phyloP scores from a whole-genome alignment of 352 stramenopile species.

The Phytophthora colocasiae region DNA sequence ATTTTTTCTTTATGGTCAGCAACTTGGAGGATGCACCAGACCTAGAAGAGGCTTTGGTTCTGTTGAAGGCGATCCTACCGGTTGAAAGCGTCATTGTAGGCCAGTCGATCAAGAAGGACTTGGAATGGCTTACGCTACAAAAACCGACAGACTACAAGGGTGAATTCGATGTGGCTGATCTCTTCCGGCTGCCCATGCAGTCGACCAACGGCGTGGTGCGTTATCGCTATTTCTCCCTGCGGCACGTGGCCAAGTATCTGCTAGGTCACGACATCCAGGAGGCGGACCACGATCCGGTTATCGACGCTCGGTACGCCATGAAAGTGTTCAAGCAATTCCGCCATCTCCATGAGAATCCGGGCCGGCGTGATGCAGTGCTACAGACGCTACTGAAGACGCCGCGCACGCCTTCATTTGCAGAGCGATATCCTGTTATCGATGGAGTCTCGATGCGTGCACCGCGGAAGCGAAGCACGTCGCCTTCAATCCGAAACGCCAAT shows the following conservation, averaged over 20 bases:
- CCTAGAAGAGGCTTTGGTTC: slow-evolving; percentile 75
- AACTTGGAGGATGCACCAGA: slow-evolving; percentile 69
- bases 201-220: slow-evolving; percentile 73
- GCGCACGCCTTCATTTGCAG: slow-evolving; percentile 84
- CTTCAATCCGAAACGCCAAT: slow-evolving; percentile 44
- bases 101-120: slow-evolving; percentile 94
- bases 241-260: slow-evolving; percentile 85
- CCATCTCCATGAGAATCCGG: slow-evolving; percentile 79
- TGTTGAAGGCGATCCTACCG: slow-evolving; percentile 81
- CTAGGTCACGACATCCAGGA: slow-evolving; percentile 87
- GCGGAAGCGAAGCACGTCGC: slow-evolving; percentile 59
- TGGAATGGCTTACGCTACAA: slow-evolving; percentile 90
- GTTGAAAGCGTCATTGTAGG: slow-evolving; percentile 90
- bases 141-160: slow-evolving; percentile 86
- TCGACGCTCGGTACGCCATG: slow-evolving; percentile 90
- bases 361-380: slow-evolving; percentile 79
- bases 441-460: slow-evolving; percentile 82
- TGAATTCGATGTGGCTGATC: slow-evolving; percentile 85
- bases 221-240: slow-evolving; percentile 87
- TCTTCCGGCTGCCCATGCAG: slow-evolving; percentile 87
- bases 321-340: slow-evolving; percentile 90
- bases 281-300: slow-evolving; percentile 84
- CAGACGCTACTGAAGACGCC: slow-evolving; percentile 85
- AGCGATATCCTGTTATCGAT: slow-evolving; percentile 84
- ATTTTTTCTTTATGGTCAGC: slow-evolving; percentile 33